These are phyloP conservation scores for Russula sp. DNA, from an alignment of 768 basidiomycete species.

Conservation along the genomic window DNA sequence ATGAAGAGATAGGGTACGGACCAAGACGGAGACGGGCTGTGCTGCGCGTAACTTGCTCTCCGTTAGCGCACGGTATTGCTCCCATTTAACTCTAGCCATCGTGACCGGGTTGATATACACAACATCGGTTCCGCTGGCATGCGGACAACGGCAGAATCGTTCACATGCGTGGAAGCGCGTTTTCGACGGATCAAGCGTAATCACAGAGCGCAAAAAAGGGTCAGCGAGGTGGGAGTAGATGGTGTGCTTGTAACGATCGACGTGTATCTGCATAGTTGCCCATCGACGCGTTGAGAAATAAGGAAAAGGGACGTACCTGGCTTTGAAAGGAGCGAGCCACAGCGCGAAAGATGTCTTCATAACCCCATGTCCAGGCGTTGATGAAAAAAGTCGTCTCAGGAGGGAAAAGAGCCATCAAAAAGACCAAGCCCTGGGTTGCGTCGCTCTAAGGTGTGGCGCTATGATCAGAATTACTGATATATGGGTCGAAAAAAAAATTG, in stretches of 20 bases:
- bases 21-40: conserved; percentile 55
- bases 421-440: conserved; percentile 60
- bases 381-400: conserved; percentile 72
- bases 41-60: conserved; percentile 39
- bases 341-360: conserved; percentile 83
- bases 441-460: conserved; percentile 41
- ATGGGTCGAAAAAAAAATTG: background rate
- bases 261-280: conserved; percentile 56
- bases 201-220: conserved; percentile 52
- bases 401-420: conserved; percentile 66
- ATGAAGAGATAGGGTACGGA: conserved; percentile 32
- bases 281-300: background rate
- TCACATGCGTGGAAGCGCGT: conserved; percentile 96
- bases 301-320: conserved; percentile 37
- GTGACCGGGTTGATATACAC: conserved; percentile 83
- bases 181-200: conserved; percentile 51
- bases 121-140: conserved; percentile 44
- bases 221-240: conserved; percentile 57
- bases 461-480: background rate
- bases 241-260: conserved; percentile 80
- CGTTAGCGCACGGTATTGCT: conserved; percentile 43
- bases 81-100: conserved; percentile 55
- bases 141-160: conserved; percentile 64
- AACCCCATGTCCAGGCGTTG: conserved; percentile 95
- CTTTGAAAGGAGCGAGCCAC: conserved; percentile 60